Evolutionary conservation across 352 stramenopile genomes (phyloP).

Genomic region (Lagenidium giganteum): DNA sequence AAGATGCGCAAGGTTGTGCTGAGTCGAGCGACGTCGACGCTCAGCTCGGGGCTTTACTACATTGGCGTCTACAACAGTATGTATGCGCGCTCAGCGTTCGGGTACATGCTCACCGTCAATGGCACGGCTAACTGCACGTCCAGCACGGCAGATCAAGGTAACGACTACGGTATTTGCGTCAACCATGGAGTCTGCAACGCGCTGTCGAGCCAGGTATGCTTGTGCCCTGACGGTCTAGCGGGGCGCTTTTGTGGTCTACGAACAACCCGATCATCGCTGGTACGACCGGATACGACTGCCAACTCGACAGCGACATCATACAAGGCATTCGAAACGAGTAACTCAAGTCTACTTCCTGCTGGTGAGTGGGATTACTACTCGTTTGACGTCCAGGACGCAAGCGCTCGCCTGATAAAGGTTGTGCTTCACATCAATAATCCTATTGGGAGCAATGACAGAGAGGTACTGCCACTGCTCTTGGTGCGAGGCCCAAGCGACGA

Average conservation of each 20-base stretch:
- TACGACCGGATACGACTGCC: too few species aligned
- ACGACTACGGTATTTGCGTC: conserved; percentile 20
- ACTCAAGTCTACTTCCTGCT: conserved; percentile 23
- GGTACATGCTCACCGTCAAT: conserved; percentile 44
- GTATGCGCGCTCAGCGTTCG: conserved; percentile 36
- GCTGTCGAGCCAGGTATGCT: conserved; percentile 34
- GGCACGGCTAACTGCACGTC: conserved; percentile 28
- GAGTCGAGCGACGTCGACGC: conserved; percentile 36
- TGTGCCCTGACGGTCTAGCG: conserved; percentile 17
- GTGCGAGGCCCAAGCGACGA: conserved; percentile 29
- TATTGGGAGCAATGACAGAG: conserved; percentile 22
- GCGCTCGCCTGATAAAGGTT: conserved; percentile 31
- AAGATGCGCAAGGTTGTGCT: conserved; percentile 40
- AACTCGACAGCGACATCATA: conserved; percentile 5
- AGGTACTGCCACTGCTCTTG: conserved; percentile 37
- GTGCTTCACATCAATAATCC: conserved; percentile 28
- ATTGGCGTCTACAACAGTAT: conserved; percentile 52
- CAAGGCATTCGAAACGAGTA: too few species aligned
- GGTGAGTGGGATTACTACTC: conserved; percentile 46
- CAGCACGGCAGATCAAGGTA: not conserved
- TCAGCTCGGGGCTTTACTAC: conserved; percentile 59
- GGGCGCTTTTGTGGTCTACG: conserved; percentile 32
- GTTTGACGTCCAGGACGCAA: conserved; percentile 38
- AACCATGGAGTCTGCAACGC: conserved; percentile 37
- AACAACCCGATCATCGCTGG: conserved; percentile 13